A percentile compares a stretch with the other conserved stretches of the same genome.
Evolutionary conservation across 1,284 basidiomycete genomes (phyloP).

Genomic region (Cutaneotrichosporon cyanovorans): DNA sequence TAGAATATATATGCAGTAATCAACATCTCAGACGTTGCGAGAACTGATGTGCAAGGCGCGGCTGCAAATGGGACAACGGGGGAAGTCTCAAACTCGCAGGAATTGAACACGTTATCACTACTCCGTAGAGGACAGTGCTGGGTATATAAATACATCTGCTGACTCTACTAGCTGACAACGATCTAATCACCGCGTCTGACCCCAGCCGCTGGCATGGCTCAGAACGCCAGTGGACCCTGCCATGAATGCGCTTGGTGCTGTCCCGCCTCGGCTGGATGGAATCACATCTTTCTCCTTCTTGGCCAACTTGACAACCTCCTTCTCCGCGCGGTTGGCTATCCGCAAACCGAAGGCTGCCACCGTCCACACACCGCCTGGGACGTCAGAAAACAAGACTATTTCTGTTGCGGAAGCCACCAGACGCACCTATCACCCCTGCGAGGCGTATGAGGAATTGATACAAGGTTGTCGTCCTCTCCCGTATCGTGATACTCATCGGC

Average conservation of each 20-base stretch:
- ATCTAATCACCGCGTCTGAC: too few relatives aligned
- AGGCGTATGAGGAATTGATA: constrained; percentile 73
- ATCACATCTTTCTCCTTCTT: constrained; percentile 33
- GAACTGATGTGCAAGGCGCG: too few relatives aligned
- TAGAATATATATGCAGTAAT: not conserved
- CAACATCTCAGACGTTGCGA: too few relatives aligned
- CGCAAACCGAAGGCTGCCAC: constrained; percentile 44
- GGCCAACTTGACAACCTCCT: constrained; percentile 33
- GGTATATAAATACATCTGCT: too few relatives aligned
- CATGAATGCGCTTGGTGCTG: constrained; percentile 5
- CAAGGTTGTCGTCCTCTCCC: constrained; percentile 76
- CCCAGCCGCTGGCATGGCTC: constrained; percentile 15
- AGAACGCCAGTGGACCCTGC: constrained; percentile 1
- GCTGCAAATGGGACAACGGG: too few relatives aligned
- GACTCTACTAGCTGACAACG: too few relatives aligned
- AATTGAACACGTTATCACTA: too few relatives aligned
- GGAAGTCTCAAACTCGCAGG: too few relatives aligned
- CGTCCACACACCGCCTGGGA: constrained; percentile 46
- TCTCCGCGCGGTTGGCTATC: constrained; percentile 42
- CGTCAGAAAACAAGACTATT: too few relatives aligned
- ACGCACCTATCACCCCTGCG: constrained; percentile 39
- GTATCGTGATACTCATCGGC: constrained; percentile 73
- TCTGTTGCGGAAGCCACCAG: not conserved
- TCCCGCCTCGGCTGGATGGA: constrained; percentile 20
- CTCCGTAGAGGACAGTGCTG: too few relatives aligned